Evolutionary conservation across 176 grass and related monocot species (phyloP).

Genomic region (Secale cereale): DNA sequence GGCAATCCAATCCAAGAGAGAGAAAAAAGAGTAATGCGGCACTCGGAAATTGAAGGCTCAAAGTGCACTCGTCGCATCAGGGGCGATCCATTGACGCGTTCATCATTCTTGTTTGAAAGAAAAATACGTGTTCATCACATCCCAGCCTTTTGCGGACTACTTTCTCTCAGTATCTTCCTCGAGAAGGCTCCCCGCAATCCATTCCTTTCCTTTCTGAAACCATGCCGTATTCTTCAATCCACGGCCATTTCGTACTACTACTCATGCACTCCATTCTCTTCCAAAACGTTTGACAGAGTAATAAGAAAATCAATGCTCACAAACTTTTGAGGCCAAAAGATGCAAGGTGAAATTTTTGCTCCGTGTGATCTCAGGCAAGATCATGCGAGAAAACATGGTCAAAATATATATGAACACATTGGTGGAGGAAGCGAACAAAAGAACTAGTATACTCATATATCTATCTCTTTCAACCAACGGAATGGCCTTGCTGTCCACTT

Average conservation of each 20-base stretch:
- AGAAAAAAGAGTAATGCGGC: too few species aligned
- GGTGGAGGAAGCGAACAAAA: conserved; percentile 29
- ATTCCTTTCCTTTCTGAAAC: neutral
- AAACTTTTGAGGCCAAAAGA: too few species aligned
- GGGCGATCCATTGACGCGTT: neutral
- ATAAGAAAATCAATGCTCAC: neutral
- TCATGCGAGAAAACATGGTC: neutral
- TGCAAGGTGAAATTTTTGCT: neutral
- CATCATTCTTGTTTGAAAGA: neutral
- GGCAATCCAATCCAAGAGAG: neutral
- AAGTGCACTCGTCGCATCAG: neutral
- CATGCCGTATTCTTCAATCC: conserved; percentile 26
- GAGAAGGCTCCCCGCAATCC: conserved; percentile 31
- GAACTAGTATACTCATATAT: conserved; percentile 40
- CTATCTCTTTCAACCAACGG: conserved; percentile 53
- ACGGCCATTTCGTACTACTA: neutral
- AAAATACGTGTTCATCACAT: conserved; percentile 27
- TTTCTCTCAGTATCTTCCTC: conserved; percentile 26
- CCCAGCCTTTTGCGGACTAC: neutral
- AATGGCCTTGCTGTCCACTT: conserved; percentile 41
- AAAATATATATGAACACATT: neutral
- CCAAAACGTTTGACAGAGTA: neutral
- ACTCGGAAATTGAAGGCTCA: neutral
- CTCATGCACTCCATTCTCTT: neutral
- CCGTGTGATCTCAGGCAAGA: neutral